phyloP scores from a whole-genome alignment of 768 basidiomycete species.

The Termitomyces titanicus region DNA sequence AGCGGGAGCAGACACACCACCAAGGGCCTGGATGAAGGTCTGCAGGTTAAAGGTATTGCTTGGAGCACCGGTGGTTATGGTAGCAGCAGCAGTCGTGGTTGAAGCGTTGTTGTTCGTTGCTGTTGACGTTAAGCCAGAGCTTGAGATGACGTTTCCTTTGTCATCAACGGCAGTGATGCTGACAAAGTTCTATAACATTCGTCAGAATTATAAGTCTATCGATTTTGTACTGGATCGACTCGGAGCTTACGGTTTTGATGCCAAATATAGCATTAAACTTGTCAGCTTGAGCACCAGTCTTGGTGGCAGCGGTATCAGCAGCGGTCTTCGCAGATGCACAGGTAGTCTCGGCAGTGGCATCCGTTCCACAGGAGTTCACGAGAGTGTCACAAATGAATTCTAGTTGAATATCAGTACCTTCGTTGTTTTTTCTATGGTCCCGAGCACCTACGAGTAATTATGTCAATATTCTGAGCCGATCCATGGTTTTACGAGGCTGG shows the following conservation, averaged over 20 bases:
- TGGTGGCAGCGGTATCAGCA: constrained; percentile 36
- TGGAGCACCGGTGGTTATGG: constrained; percentile 12
- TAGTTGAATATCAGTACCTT: constrained; percentile 7
- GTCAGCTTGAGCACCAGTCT: constrained; percentile 55
- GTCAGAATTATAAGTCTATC: neutral
- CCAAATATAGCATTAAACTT: constrained; percentile 60
- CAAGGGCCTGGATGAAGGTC: constrained; percentile 50
- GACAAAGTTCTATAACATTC: constrained; percentile 38
- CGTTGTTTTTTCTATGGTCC: neutral
- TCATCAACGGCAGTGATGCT: constrained; percentile 39
- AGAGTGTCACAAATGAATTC: constrained; percentile 54
- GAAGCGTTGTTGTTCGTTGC: constrained; percentile 2
- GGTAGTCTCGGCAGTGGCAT: constrained; percentile 47
- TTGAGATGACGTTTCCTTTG: constrained; percentile 35
- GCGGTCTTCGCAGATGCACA: constrained; percentile 39
- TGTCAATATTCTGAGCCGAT: constrained; percentile 56
- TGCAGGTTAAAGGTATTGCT: neutral
- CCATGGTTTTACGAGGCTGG: constrained; percentile 50
- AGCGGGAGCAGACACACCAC: constrained; percentile 42
- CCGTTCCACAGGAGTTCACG: constrained; percentile 49
- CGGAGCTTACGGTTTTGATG: constrained; percentile 40
- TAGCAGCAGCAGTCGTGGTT: constrained; percentile 13
- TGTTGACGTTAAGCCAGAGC: constrained; percentile 11
- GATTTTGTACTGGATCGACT: neutral
- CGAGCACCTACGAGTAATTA: constrained; percentile 44